Conservation (phyloP, 2,329 filamentous ascomycete genomes). For the Saccharata proteae region DNA sequence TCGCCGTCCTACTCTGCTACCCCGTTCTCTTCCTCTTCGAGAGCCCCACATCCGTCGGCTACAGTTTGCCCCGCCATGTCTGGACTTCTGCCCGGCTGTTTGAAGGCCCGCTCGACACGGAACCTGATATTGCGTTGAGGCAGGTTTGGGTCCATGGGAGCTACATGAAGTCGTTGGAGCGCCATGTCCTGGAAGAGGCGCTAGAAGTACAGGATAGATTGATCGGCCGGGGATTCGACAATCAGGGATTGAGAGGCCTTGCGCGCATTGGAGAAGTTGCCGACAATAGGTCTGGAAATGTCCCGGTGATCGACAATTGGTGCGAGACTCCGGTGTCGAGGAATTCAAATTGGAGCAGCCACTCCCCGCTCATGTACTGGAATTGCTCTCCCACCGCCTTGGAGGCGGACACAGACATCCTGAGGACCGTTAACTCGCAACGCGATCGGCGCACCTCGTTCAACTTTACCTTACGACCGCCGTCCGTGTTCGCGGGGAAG, state of each 20-base stretch:
- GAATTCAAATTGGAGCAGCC: constrained; percentile 53
- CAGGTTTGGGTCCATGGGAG: constrained; percentile 72
- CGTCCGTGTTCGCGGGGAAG: constrained; percentile 75
- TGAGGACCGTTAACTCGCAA: constrained; percentile 56
- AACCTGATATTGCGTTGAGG: constrained; percentile 66
- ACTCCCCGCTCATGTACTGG: constrained; percentile 78
- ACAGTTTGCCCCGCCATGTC: constrained; percentile 63
- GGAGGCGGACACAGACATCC: constrained; percentile 47
- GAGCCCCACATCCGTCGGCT: constrained; percentile 59
- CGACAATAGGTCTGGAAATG: constrained; percentile 7
- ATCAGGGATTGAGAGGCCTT: not conserved
- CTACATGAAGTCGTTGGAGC: constrained; percentile 65
- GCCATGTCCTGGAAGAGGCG: constrained; percentile 51
- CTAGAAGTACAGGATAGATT: constrained; percentile 59
- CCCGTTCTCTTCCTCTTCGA: constrained; percentile 65
- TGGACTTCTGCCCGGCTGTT: constrained; percentile 65
- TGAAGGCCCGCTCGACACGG: constrained; percentile 36
- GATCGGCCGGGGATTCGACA: constrained; percentile 36
- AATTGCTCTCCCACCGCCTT: constrained; percentile 51
- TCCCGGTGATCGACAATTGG: constrained; percentile 1
- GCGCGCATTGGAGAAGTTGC: constrained; percentile 11
- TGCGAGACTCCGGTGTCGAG: constrained; percentile 9
- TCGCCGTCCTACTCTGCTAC: constrained; percentile 59
- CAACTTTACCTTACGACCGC: constrained; percentile 63
- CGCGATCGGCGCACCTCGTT: constrained; percentile 52